Conservation (phyloP, 2,329 filamentous ascomycete species). For the Cyphellophora europaea region DNA sequence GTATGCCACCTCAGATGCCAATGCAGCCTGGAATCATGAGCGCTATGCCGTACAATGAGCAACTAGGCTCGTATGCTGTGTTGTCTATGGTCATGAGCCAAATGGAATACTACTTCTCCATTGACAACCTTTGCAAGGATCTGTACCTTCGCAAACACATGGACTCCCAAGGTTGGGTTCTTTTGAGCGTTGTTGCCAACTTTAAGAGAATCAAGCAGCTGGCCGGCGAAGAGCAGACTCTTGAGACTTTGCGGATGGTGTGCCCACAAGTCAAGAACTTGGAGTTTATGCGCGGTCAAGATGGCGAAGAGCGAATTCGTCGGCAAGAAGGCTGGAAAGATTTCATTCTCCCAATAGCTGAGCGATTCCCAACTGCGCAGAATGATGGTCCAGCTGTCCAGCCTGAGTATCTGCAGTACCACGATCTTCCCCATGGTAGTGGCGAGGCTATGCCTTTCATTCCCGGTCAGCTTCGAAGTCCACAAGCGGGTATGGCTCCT, state of each 20-base stretch:
- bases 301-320: slow-evolving; percentile 70
- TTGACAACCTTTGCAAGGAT: slow-evolving; percentile 92
- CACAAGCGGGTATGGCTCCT: neutral
- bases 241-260: slow-evolving; percentile 64
- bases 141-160: slow-evolving; percentile 79
- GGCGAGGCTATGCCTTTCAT: neutral
- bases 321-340: slow-evolving; percentile 66
- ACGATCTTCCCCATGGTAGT: neutral
- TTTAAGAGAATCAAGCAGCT: slow-evolving; percentile 78
- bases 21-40: slow-evolving; percentile 37
- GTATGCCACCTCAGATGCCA: slow-evolving; percentile 45
- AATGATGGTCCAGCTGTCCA: slow-evolving; percentile 52
- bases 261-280: slow-evolving; percentile 58
- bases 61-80: slow-evolving; percentile 48
- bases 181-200: slow-evolving; percentile 65
- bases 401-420: slow-evolving; percentile 3
- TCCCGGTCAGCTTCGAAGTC: slow-evolving; percentile 1
- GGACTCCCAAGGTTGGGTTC: slow-evolving; percentile 91
- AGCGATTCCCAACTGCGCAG: slow-evolving; percentile 64
- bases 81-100: slow-evolving; percentile 52
- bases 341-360: slow-evolving; percentile 64
- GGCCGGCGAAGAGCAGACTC: slow-evolving; percentile 47
- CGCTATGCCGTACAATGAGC: slow-evolving; percentile 49
- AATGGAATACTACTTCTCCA: slow-evolving; percentile 89
- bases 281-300: slow-evolving; percentile 65